Evolutionary conservation across 768 basidiomycete species (phyloP).

Genomic region (Ephemerocybe angulata): DNA sequence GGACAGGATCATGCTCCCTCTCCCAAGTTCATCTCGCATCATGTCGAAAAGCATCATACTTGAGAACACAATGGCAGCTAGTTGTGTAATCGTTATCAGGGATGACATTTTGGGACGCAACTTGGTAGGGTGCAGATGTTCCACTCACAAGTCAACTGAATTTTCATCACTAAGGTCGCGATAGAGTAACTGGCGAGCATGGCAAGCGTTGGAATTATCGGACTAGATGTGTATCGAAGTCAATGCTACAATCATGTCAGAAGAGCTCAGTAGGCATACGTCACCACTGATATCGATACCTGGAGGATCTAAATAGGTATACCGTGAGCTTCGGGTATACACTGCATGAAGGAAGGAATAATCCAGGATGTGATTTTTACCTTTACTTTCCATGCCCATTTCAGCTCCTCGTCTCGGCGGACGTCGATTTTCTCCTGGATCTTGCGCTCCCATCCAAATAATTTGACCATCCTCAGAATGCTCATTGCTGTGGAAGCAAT

Average conservation of each 20-base stretch:
- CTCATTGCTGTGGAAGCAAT: constrained; percentile 39
- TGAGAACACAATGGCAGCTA: constrained; percentile 40
- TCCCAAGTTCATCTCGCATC: constrained; percentile 38
- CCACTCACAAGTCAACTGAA: constrained; percentile 20
- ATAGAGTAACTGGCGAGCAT: constrained; percentile 65
- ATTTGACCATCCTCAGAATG: constrained; percentile 66
- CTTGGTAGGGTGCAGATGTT: neutral
- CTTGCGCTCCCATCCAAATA: constrained; percentile 67
- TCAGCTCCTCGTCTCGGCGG: constrained; percentile 63
- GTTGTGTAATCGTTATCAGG: constrained; percentile 18
- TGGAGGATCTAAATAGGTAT: constrained; percentile 32
- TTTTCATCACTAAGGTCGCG: constrained; percentile 40
- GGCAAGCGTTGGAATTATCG: constrained; percentile 54
- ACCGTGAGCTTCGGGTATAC: neutral
- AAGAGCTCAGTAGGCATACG: constrained; percentile 38
- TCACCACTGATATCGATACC: constrained; percentile 11
- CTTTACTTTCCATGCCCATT: constrained; percentile 48
- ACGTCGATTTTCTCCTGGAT: constrained; percentile 49
- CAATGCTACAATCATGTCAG: no score
- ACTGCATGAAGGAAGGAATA: neutral
- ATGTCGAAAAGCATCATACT: constrained; percentile 60
- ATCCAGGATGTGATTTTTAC: no score
- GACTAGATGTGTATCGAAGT: constrained; percentile 36
- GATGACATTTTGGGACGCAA: neutral
- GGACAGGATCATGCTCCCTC: constrained; percentile 18